Evolutionary conservation across 2,329 filamentous ascomycete species (phyloP), one percentile per base, ranked within the genome.

Genomic region (Pseudogymnoascus sp.): DNA sequence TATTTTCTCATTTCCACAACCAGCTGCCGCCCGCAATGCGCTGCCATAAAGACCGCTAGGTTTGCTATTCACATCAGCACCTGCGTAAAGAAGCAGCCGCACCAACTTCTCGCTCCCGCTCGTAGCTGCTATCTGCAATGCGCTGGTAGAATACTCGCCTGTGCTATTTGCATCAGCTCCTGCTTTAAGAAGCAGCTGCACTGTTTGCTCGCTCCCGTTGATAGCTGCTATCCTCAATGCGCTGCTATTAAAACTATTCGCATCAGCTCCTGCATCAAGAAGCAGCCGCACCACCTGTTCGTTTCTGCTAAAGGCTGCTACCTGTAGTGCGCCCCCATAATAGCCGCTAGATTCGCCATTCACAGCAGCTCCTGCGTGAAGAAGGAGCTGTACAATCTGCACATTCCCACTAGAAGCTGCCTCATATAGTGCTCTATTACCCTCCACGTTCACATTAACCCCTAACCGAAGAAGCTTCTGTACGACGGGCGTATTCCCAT

Each of bases 401-500:
- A n/a, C n/a, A n/a, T n/a, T n/a, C n/a, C n/a, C n/a, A n/a, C n/a
- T n/a, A n/a, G n/a, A n/a, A n/a, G n/a, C n/a, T n/a, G n/a, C n/a
- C n/a, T n/a, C n/a, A n/a, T n/a, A n/a, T n/a, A n/a, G n/a, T 39
- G 38, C 38, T 4, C 38, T 19, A 8, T 16, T 7, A 23, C 10
- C 10, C 3, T 26, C 21, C 8, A 10, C 63, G 63, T 68, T 61
- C 14, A 66, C 37, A 21, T 66, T 21, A 3, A 62, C 66, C 14
- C 65, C 65, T 11, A 59, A 26, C 39, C 72, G 69, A 3, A 77
- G 66, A 1, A 78, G 65, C 55, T 68, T 69, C n/a, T 74, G 66
- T 7, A 77, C 73, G n/a, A 75, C 66, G 5, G 71, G 70, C 1
- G 72, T 62, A 39, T 76, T 69, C 3, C 74, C 75, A 23, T 67